phyloP scores from a whole-genome alignment of 805 yeast species.

The Yarrowia porcina region DNA sequence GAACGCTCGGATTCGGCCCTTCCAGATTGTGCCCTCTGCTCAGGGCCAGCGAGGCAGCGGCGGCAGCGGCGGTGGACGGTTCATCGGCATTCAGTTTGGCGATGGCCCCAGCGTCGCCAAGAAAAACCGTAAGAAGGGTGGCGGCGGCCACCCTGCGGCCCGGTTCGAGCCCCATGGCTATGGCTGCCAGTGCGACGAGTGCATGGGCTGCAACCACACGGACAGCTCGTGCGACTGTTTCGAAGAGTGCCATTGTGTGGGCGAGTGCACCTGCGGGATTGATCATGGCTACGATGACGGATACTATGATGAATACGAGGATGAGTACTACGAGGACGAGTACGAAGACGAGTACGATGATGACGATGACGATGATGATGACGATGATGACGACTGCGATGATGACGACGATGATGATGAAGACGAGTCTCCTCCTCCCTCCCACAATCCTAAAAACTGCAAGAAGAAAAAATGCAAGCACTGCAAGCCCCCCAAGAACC shows the following conservation, averaged over 20 bases:
- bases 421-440: neutral
- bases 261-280: slow-evolving; percentile 8
- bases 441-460: slow-evolving; percentile 3
- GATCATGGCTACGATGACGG: slow-evolving; percentile 18
- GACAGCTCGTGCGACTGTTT: slow-evolving; percentile 13
- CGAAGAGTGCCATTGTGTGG: slow-evolving; percentile 10
- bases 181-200: slow-evolving; percentile 16
- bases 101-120: neutral
- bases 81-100: slow-evolving; percentile 11
- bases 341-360: slow-evolving; percentile 2
- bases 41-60: neutral
- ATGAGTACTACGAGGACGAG: slow-evolving; percentile 13
- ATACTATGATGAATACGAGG: slow-evolving; percentile 8
- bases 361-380: neutral
- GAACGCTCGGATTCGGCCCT: slow-evolving; percentile 2
- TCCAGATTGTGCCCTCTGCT: neutral
- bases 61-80: neutral
- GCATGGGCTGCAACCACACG: slow-evolving; percentile 7
- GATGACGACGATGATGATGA: neutral
- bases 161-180: slow-evolving; percentile 12
- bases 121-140: neutral
- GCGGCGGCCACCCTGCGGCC: neutral
- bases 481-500: slow-evolving; percentile 15
- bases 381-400: neutral
- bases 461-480: slow-evolving; percentile 18